These are phyloP conservation scores for Cordyceps fumosorosea DNA, from an alignment of 2,329 filamentous ascomycete genomes.

Conservation along the genomic window DNA sequence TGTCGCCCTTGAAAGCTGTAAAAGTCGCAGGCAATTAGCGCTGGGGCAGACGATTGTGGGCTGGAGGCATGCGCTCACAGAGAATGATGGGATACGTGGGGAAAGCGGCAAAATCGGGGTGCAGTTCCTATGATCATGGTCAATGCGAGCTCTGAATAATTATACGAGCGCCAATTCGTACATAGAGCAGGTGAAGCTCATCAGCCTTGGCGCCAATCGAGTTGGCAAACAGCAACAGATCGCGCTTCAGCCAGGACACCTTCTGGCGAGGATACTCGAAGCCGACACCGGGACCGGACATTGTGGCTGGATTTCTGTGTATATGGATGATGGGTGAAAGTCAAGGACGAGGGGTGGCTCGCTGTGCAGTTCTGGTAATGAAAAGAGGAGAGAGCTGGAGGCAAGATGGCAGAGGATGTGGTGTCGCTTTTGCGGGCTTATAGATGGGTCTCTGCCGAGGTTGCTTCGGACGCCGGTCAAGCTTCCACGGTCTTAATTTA, in stretches of 20 bases:
- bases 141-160: not conserved
- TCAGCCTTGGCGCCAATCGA: slow-evolving; percentile 80
- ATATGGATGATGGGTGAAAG: not conserved
- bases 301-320: slow-evolving; percentile 14
- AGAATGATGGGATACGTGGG: slow-evolving; percentile 83
- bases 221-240: slow-evolving; percentile 82
- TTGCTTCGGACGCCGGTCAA: not conserved
- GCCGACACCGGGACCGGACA: slow-evolving; percentile 53
- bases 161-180: slow-evolving; percentile 34
- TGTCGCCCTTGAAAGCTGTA: slow-evolving; percentile 66
- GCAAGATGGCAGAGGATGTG: not conserved
- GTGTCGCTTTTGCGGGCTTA: slow-evolving; percentile 8
- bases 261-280: slow-evolving; percentile 72
- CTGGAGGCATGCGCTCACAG: slow-evolving; percentile 40
- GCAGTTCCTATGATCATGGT: slow-evolving; percentile 58
- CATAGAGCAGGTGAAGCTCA: slow-evolving; percentile 89
- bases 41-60: not conserved
- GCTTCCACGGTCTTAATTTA: not conserved
- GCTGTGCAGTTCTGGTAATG: not conserved
- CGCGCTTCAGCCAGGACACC: slow-evolving; percentile 82
- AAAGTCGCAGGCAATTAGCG: slow-evolving; percentile 9
- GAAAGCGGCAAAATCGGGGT: slow-evolving; percentile 81
- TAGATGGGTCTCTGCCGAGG: slow-evolving; percentile 12
- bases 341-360: not conserved
- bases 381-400: not conserved